A percentile compares a stretch with the other conserved stretches of the same genome.
These are phyloP conservation scores for Lanmaoa rubissima DNA, from an alignment of 768 basidiomycete genomes.

Conservation along the genomic window DNA sequence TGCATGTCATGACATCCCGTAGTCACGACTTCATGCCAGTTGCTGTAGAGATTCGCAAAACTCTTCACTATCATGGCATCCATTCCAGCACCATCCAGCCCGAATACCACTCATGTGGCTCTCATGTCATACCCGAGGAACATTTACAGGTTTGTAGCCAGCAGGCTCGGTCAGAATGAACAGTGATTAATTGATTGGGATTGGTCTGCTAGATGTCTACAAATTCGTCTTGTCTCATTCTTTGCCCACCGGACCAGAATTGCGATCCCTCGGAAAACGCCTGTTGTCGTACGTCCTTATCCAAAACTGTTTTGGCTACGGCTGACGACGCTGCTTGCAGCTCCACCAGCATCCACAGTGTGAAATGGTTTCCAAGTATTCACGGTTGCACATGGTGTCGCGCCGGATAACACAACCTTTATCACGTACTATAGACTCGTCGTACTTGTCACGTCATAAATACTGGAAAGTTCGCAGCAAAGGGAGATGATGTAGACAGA, in stretches of 20 bases:
- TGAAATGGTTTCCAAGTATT: conserved; percentile 31
- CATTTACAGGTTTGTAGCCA: conserved; percentile 44
- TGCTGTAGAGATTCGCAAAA: conserved; percentile 78
- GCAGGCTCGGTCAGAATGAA: not conserved
- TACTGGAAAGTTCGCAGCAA: conserved; percentile 72
- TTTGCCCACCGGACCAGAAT: conserved; percentile 65
- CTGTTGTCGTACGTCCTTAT: conserved; percentile 67
- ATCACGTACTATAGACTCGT: conserved; percentile 7
- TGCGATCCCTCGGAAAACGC: conserved; percentile 71
- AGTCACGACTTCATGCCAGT: conserved; percentile 90
- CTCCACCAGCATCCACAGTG: conserved; percentile 47
- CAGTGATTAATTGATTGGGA: conserved; percentile 4
- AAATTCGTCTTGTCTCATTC: conserved; percentile 64
- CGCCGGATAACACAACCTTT: conserved; percentile 24
- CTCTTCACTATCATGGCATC: conserved; percentile 87
- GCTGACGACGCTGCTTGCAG: conserved; percentile 28
- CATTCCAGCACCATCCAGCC: conserved; percentile 96
- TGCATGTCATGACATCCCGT: conserved; percentile 73
- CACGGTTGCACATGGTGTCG: conserved; percentile 4
- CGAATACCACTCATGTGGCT: conserved; percentile 56
- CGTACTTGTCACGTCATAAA: conserved; percentile 37
- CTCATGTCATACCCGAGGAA: conserved; percentile 41
- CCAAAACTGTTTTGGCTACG: not conserved
- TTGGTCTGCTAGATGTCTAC: conserved; percentile 40
- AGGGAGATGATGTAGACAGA: conserved; percentile 58